phyloP scores from a whole-genome alignment of 352 stramenopile genomes.

The Phytophthora tentaculata region DNA sequence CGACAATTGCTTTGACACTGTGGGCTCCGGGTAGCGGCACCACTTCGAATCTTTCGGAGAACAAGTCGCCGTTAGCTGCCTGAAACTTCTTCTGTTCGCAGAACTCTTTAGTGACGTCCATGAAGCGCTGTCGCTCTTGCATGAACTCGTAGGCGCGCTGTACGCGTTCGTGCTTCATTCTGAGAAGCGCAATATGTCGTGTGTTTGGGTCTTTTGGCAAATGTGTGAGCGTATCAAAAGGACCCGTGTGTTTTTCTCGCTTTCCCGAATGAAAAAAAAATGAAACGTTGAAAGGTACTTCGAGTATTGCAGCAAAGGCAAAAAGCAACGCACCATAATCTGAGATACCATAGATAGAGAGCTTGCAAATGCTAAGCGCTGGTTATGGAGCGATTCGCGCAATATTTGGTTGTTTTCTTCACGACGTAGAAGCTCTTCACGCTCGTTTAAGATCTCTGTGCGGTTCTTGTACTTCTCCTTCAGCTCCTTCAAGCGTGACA shows the following conservation, averaged over 20 bases:
- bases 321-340: slow-evolving; percentile 16
- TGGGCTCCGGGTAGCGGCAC: slow-evolving; percentile 39
- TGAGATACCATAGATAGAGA: slow-evolving; percentile 32
- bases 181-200: slow-evolving; percentile 18
- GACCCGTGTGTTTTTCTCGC: slow-evolving; percentile 29
- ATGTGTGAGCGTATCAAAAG: slow-evolving; percentile 32
- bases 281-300: neutral
- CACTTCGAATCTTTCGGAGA: slow-evolving; percentile 46
- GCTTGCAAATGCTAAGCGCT: slow-evolving; percentile 32
- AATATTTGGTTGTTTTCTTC: slow-evolving; percentile 22
- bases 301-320: neutral
- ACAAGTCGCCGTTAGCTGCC: slow-evolving; percentile 39
- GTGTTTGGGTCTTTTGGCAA: slow-evolving; percentile 14
- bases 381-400: slow-evolving; percentile 24
- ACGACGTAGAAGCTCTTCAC: slow-evolving; percentile 19
- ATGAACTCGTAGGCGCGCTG: slow-evolving; percentile 37
- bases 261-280: no score
- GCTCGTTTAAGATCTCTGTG: slow-evolving; percentile 11
- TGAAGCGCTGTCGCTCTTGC: slow-evolving; percentile 29
- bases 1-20: slow-evolving; percentile 43
- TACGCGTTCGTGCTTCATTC: slow-evolving; percentile 36
- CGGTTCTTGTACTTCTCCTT: slow-evolving; percentile 15
- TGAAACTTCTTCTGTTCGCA: slow-evolving; percentile 50
- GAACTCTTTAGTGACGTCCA: slow-evolving; percentile 34
- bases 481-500: slow-evolving; percentile 20